phyloP scores from a whole-genome alignment of 345 rosid species.

The rapeseed (Brassica napus) region Da-Ae NC_063449.1:46394501-46395000 shows the following conservation, averaged over 20 bases:
- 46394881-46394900: conserved; percentile 75
- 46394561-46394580: conserved; percentile 14
- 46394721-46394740: conserved; percentile 55
- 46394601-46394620: conserved; percentile 1
- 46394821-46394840: conserved; percentile 64
- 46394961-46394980: conserved; percentile 70
- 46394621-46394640: conserved; percentile 42
- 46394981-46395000: conserved; percentile 69
- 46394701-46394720: conserved; percentile 45
- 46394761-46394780: conserved; percentile 45
- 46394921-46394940: conserved; percentile 74
- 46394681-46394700: conserved; percentile 47
- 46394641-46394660: conserved; percentile 44
- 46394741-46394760: conserved; percentile 66
- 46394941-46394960: conserved; percentile 65
- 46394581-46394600: conserved; percentile 6
- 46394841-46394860: conserved; percentile 79
- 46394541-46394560: conserved; percentile 31
- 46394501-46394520: conserved; percentile 74
- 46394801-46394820: conserved; percentile 59
- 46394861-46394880: conserved; percentile 66
- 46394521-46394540: conserved; percentile 82
- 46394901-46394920: conserved; percentile 68
- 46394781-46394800: conserved; percentile 71
- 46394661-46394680: conserved; percentile 23